Conservation (phyloP, 192 early-diverging fungal genomes). For the Coemansia sp. region DNA sequence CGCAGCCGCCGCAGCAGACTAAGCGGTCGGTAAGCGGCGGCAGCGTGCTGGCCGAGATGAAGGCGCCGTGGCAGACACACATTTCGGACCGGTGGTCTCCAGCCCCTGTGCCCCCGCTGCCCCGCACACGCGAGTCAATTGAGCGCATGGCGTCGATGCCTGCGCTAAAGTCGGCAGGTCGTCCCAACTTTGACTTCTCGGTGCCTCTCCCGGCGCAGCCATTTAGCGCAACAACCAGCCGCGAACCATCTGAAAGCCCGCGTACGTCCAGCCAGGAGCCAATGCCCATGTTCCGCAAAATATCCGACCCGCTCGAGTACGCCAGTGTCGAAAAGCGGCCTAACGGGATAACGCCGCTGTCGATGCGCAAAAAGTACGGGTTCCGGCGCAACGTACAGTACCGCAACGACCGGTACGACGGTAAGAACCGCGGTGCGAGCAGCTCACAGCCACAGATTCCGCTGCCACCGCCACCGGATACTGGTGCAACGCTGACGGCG, state of each 20-base stretch:
- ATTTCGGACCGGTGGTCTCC: slow-evolving; percentile 20
- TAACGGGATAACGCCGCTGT: slow-evolving; percentile 15
- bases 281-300: slow-evolving; percentile 39
- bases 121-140: slow-evolving; percentile 37
- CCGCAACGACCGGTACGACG: slow-evolving; percentile 29
- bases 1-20: slow-evolving; percentile 15
- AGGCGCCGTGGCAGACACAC: slow-evolving; percentile 24
- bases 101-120: slow-evolving; percentile 8
- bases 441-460: slow-evolving; percentile 21
- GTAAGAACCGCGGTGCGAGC: slow-evolving; percentile 11
- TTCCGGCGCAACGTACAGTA: slow-evolving; percentile 46
- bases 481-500: slow-evolving; percentile 23
- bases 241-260: not conserved
- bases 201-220: slow-evolving; percentile 28
- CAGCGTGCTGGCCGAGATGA: slow-evolving; percentile 15
- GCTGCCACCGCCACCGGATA: slow-evolving; percentile 33
- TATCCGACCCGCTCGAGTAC: slow-evolving; percentile 45
- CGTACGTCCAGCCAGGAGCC: slow-evolving; percentile 8
- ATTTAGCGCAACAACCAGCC: slow-evolving; percentile 11
- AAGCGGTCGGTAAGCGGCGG: slow-evolving; percentile 42
- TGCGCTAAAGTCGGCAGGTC: slow-evolving; percentile 24
- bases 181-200: slow-evolving; percentile 32
- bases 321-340: slow-evolving; percentile 45
- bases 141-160: slow-evolving; percentile 55
- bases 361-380: slow-evolving; percentile 51